Evolutionary conservation across 2,329 filamentous ascomycete species (phyloP), one percentile per base, ranked within the genome.

Genomic region (Acephala macrosclerotiorum): DNA sequence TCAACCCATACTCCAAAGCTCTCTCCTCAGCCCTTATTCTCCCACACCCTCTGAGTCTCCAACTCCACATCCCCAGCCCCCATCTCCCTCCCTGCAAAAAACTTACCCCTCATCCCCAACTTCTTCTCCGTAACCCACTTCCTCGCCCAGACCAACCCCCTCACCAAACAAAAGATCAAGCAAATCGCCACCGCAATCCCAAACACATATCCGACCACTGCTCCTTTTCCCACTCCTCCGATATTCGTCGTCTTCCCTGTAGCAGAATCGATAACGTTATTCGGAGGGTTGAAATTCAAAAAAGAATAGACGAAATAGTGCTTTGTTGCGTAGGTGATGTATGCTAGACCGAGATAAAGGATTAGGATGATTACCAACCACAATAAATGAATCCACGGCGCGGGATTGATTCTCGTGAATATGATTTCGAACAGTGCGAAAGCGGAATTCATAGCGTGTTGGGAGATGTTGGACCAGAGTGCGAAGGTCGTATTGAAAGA

Each of bases 271-370:
- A 60, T 16, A 18, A 66, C 33, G 0, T 59, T 16, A 3, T 66
- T 29, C 11, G 42, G 42, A 1, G 71, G 67, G 11, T 49, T 35
- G 1, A 88, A 83, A 75, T 97, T 84, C n/a, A 97, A 84, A 79
- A 97, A 97, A 65, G 74, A 76, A 79, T 97, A 97, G 0, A 91
- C 85, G 77, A 94, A 96, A 76, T 90, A 92, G 2, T 86, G 86
- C 76, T 93, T 83, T 0, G 88, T 89, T 4, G 86, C 87, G 67
- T 86, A 79, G 0, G 91, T 94, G 25, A 96, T 72, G 77, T 92
- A 96, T 0, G 92, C 92, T 18, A 96, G 80, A 0, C 81, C 86
- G 12, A 94, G 83, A 76, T 96, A 97, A 3, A 89, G 79, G 0
- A 86, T 87, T 49, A 96, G 83, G 7, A 96, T 77, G n/a, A 93